These are phyloP conservation scores for Kluyveromyces sp. DNA, from an alignment of 1,139 yeast genomes.

Conservation along the genomic window DNA sequence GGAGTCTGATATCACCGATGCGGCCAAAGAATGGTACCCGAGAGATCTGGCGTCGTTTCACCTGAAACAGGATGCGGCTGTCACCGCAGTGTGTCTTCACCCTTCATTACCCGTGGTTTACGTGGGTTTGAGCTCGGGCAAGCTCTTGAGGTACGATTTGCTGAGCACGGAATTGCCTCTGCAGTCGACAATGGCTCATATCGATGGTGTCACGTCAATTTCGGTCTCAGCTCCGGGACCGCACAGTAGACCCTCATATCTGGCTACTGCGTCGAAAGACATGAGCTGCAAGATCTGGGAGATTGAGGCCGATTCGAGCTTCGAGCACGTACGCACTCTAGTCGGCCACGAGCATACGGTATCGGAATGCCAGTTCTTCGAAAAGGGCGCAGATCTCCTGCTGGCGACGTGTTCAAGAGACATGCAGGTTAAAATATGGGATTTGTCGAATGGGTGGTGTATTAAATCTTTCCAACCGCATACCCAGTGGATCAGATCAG, in stretches of 20 bases:
- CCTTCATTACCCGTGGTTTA: slow-evolving; percentile 61
- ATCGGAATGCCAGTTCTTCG: slow-evolving; percentile 49
- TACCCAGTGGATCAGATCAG: slow-evolving; percentile 79
- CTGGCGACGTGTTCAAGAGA: slow-evolving; percentile 77
- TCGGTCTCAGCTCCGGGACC: slow-evolving; percentile 34
- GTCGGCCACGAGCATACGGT: slow-evolving; percentile 91
- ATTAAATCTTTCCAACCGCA: slow-evolving; percentile 65
- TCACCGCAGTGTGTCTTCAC: slow-evolving; percentile 64
- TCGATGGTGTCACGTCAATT: slow-evolving; percentile 60
- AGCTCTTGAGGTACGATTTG: slow-evolving; percentile 65
- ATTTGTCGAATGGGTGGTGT: slow-evolving; percentile 61
- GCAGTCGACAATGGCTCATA: slow-evolving; percentile 65
- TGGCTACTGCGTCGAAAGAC: slow-evolving; percentile 38
- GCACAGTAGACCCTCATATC: slow-evolving; percentile 4
- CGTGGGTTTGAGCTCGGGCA: slow-evolving; percentile 70
- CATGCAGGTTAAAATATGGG: slow-evolving; percentile 70
- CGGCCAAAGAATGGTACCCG: slow-evolving; percentile 62
- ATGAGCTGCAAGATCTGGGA: slow-evolving; percentile 69
- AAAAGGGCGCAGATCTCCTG: slow-evolving; percentile 12
- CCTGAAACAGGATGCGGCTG: slow-evolving; percentile 39
- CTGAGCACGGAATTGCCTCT: slow-evolving; percentile 64
- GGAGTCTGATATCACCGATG: not conserved
- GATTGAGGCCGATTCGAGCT: slow-evolving; percentile 36
- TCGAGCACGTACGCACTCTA: slow-evolving; percentile 55
- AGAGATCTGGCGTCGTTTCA: slow-evolving; percentile 18